Evolutionary conservation across 306 rosid genomes (phyloP).

Genomic region (Inga laurina): DNA sequence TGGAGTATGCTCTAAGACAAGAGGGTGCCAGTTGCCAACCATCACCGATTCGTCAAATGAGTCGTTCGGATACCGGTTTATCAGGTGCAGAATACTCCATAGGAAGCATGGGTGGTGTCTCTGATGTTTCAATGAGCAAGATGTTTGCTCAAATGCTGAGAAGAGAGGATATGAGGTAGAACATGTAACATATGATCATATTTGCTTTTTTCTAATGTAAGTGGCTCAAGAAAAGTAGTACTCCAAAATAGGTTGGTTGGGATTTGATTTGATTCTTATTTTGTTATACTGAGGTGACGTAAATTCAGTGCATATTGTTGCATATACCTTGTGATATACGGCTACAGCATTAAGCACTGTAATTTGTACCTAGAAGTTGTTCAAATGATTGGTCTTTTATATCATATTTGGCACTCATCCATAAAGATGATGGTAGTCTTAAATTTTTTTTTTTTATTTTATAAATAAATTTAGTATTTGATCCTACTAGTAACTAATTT

Average conservation of each 20-base stretch:
- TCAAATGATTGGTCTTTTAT: neutral
- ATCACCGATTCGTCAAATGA: constrained; percentile 19
- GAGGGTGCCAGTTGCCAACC: constrained; percentile 36
- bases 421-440: neutral
- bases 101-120: constrained; percentile 50
- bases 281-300: neutral
- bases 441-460: neutral
- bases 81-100: constrained; percentile 38
- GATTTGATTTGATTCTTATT: neutral
- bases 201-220: neutral
- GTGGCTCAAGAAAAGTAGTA: neutral
- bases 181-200: neutral
- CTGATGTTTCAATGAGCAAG: constrained; percentile 67
- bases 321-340: neutral
- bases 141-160: constrained; percentile 73
- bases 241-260: neutral
- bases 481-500: neutral
- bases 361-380: neutral
- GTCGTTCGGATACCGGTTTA: constrained; percentile 37
- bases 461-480: neutral
- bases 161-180: constrained; percentile 56
- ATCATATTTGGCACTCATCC: neutral
- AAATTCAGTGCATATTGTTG: neutral
- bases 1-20: constrained; percentile 61
- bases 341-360: neutral